phyloP scores from a whole-genome alignment of 1,284 basidiomycete genomes.

The Pascua guehoae region DNA sequence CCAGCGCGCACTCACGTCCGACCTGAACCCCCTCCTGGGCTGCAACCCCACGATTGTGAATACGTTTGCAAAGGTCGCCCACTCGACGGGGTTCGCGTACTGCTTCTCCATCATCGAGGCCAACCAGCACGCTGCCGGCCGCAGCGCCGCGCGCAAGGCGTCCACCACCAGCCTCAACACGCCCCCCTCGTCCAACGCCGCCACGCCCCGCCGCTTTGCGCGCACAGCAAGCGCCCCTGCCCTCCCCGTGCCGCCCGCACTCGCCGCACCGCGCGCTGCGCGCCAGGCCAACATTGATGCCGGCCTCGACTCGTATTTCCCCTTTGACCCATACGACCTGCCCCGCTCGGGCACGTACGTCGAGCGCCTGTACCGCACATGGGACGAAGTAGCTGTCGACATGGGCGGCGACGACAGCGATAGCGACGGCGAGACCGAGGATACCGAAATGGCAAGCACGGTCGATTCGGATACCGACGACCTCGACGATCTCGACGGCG shows the following conservation, averaged over 20 bases:
- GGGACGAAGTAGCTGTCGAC: constrained; percentile 54
- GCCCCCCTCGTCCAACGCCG: constrained; percentile 2
- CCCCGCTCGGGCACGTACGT: constrained; percentile 56
- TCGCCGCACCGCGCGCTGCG: constrained; percentile 31
- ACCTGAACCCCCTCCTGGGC: constrained; percentile 84
- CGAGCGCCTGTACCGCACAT: constrained; percentile 55
- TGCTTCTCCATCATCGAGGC: constrained; percentile 90
- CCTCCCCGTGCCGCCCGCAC: constrained; percentile 4
- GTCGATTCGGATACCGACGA: constrained; percentile 31
- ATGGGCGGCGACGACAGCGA: constrained; percentile 42
- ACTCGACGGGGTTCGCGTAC: constrained; percentile 87
- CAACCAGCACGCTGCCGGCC: constrained; percentile 53
- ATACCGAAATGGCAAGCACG: constrained; percentile 25
- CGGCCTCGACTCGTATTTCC: constrained; percentile 92
- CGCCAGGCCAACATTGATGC: constrained; percentile 54
- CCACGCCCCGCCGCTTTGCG: constrained; percentile 3
- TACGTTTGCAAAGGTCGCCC: constrained; percentile 93
- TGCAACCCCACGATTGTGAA: constrained; percentile 86
- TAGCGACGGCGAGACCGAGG: constrained; percentile 49
- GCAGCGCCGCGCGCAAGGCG: constrained; percentile 15
- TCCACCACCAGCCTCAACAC: constrained; percentile 5
- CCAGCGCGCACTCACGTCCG: constrained; percentile 74
- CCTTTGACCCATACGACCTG: constrained; percentile 95
- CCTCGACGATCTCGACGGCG: constrained; percentile 3
- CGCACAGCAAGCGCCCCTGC: constrained; percentile 3